Evolutionary conservation across 768 basidiomycete species (phyloP), one percentile per base, ranked within the genome.

Genomic region (Xerocomellus dryophilus): DNA sequence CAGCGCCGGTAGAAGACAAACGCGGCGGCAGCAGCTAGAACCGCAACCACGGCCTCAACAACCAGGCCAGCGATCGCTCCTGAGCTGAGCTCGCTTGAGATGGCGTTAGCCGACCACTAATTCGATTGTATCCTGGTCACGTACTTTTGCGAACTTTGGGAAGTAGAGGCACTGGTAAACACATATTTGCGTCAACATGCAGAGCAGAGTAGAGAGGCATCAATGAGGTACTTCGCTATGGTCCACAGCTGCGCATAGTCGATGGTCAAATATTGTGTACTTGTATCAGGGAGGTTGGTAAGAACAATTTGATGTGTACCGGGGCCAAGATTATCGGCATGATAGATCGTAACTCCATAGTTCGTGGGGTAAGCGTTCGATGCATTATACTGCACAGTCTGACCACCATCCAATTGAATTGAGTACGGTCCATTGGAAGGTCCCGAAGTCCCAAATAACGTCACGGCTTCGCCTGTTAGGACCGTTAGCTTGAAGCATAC

Each of bases 401-500:
- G 25, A 5, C 61, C 71, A 18, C 67, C 66, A 42, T 76, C 74
- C 42, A 78, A 27, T 52, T 72, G 65, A 20, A 73, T 71, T 0
- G 63, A 59, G 52, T 75, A 78, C 5, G 65, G 63, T 20, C 73
- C 66, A 31, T 67, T 68, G 4, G 57, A 51, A 18, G 74, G 72
- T 18, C 74, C 69, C 1, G 75, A 68, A 10, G 78, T 68, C 17
- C 79, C 77, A 47, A 74, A 80, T 8, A 81, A 45, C 1, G 73
- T 74, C n/a, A 81, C 71, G 12, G 72, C 76, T 53, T 75, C 74
- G 40, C 78, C 80, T 75, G 38, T 23, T 21, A 27, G 15, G n/a
- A 17, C 10, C 15, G 20, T 53, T 6, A 57, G 40, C 36, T 35
- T 21, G 27, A 35, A 34, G 17, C 8, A 38, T 15, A 12, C 3